Conservation (phyloP, 495 filamentous ascomycete species). For the Talaromyces borbonicus region DNA sequence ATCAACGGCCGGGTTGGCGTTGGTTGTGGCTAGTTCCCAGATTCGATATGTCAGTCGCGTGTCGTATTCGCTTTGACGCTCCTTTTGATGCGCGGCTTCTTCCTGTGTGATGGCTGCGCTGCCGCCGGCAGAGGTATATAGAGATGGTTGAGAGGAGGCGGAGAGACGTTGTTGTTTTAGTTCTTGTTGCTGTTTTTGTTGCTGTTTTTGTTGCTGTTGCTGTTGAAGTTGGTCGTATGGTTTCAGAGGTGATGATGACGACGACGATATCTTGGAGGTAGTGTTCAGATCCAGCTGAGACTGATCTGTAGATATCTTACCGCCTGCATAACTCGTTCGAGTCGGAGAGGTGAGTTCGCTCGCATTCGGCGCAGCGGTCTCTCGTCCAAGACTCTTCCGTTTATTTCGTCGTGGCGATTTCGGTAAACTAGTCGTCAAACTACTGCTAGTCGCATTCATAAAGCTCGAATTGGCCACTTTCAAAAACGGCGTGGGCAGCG, state of each 20-base stretch:
- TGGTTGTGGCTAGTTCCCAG: slow-evolving; percentile 87
- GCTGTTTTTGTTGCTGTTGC: not conserved
- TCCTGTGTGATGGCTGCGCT: slow-evolving; percentile 17
- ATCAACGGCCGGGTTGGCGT: slow-evolving; percentile 91
- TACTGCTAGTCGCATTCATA: slow-evolving; percentile 84
- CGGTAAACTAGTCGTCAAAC: slow-evolving; percentile 73
- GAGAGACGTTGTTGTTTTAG: too few species aligned
- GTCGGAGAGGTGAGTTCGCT: slow-evolving; percentile 8
- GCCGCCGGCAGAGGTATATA: slow-evolving; percentile 12
- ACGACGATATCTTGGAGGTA: too few species aligned
- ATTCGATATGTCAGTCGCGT: slow-evolving; percentile 79
- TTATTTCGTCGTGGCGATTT: slow-evolving; percentile 57
- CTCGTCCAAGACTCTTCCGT: slow-evolving; percentile 45
- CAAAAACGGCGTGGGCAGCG: slow-evolving; percentile 81
- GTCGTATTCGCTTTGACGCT: slow-evolving; percentile 75
- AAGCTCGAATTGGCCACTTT: slow-evolving; percentile 93
- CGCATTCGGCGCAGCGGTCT: slow-evolving; percentile 19
- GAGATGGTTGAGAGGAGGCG: slow-evolving; percentile 5
- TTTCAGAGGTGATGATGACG: slow-evolving; percentile 2
- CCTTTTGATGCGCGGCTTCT: slow-evolving; percentile 39
- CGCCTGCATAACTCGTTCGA: too few species aligned
- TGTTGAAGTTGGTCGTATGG: not conserved
- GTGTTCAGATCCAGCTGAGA: too few species aligned
- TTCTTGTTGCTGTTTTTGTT: too few species aligned
- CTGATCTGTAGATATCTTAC: too few species aligned